Conservation (phyloP, 2,329 filamentous ascomycete species). For the Chaetomium globosum region DNA sequence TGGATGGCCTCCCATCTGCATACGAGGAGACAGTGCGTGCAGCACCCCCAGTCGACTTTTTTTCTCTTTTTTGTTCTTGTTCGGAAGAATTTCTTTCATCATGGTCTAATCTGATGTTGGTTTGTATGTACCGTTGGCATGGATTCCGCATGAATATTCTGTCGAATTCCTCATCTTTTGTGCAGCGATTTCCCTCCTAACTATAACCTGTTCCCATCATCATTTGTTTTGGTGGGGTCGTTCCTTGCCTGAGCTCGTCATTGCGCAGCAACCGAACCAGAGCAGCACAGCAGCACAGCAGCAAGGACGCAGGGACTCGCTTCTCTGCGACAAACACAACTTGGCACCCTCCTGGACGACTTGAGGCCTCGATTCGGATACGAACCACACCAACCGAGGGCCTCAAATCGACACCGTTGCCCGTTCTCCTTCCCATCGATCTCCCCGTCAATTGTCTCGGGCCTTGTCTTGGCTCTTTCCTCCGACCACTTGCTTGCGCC, state of each 20-base stretch:
- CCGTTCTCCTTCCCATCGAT: not conserved
- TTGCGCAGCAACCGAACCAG: constrained; percentile 30
- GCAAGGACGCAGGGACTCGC: not conserved
- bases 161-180: not conserved
- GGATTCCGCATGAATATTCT: not conserved
- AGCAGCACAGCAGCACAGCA: not conserved
- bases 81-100: not conserved
- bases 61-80: not conserved
- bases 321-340: constrained; percentile 1
- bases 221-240: constrained; percentile 29
- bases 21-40: constrained; percentile 3
- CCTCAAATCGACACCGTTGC: not conserved
- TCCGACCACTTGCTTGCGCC: not conserved
- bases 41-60: constrained; percentile 2
- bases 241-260: constrained; percentile 19
- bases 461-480: constrained; percentile 4
- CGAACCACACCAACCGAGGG: not conserved
- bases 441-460: constrained; percentile 6
- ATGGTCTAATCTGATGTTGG: not conserved
- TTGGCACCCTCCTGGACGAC: constrained; percentile 21
- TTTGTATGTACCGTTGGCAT: not conserved
- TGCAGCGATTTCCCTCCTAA: not conserved
- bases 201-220: no score
- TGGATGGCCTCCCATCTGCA: constrained; percentile 1
- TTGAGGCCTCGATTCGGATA: constrained; percentile 24